Evolutionary conservation across 805 yeast species (phyloP), one percentile per base, ranked within the genome.

Genomic region (Saturnispora serradocipensis): DNA sequence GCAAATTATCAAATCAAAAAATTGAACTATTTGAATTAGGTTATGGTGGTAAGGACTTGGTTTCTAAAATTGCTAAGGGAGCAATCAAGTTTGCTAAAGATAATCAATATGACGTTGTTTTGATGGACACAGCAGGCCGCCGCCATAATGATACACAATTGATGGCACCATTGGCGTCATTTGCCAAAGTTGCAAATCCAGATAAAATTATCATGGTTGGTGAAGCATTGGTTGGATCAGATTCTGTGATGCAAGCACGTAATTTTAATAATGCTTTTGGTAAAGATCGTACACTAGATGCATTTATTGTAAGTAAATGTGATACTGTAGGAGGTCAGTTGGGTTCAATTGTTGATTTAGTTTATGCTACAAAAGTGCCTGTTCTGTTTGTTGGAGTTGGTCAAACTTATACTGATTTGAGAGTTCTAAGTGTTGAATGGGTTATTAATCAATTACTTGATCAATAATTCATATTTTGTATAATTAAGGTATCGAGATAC

Each of bases 161-260:
- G 56, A 91, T 91, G 99, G 91, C 97, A 0, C 96, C 97, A 7
- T 71, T 91, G 57, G 95, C 89, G 59, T 88, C 91, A 51, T 91
- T 91, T 67, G 98, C 97, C 16, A 88, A 86, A 61, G 90, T 95
- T 47, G 98, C 98, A 2, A 77, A 88, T 47, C 99, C 98, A 0
- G 93, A 91, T 68, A 91, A 88, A 66, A 91, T 91, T 61, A 90
- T 91, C 63, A 93, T 93, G 98, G 99, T 91, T 18, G 98, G 97
- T 42, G 99, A 91, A 68, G 99, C 99, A 0, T 72, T 91, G 38
- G 98, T 91, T 1, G 99, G 99, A 16, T 90, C 98, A 0, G 99
- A 91, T 65, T 88, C 97, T 1, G 97, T 93, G 3, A 86, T 86
- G 67, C 99, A 91, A 67, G 98, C 98, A 0, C 80, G 80, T 49